Percentiles rank a stretch among this genome's conserved stretches.
These are phyloP conservation scores for Millerago galiae DNA, from an alignment of 805 yeast species.

Conservation along the genomic window DNA sequence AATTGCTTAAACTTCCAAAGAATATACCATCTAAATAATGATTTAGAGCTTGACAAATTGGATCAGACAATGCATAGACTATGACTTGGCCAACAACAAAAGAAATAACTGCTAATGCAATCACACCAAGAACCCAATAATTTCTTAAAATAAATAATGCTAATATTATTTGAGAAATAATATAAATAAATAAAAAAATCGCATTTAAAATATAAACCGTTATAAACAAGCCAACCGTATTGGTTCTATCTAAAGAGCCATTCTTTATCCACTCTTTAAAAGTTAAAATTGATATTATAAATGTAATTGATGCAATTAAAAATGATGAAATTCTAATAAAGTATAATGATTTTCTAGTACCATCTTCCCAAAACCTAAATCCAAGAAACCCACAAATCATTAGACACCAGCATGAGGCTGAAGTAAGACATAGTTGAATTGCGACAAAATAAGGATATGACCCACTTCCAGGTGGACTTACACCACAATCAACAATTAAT, in stretches of 20 bases:
- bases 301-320: conserved; percentile 56
- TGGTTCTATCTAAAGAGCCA: conserved; percentile 36
- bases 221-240: conserved; percentile 65
- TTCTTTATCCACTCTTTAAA: conserved; percentile 56
- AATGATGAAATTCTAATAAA: conserved; percentile 45
- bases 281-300: conserved; percentile 63
- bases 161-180: conserved; percentile 61
- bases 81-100: conserved; percentile 77
- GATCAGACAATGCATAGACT: conserved; percentile 58
- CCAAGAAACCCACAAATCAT: conserved; percentile 73
- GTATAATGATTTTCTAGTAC: conserved; percentile 61
- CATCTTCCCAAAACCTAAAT: conserved; percentile 94
- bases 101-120: conserved; percentile 61
- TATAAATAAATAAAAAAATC: conserved; percentile 52
- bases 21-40: conserved; percentile 91
- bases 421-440: conserved; percentile 66
- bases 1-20: conserved; percentile 73
- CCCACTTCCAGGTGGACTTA: conserved; percentile 74
- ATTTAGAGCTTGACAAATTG: conserved; percentile 61
- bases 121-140: conserved; percentile 89
- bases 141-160: conserved; percentile 63
- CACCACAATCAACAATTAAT: conserved; percentile 86
- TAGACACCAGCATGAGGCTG: conserved; percentile 65
- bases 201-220: conserved; percentile 71
- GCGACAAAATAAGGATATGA: conserved; percentile 81